These are phyloP conservation scores for Lumnitzera racemosa DNA, from an alignment of 345 rosid species.

Conservation along the genomic window DNA sequence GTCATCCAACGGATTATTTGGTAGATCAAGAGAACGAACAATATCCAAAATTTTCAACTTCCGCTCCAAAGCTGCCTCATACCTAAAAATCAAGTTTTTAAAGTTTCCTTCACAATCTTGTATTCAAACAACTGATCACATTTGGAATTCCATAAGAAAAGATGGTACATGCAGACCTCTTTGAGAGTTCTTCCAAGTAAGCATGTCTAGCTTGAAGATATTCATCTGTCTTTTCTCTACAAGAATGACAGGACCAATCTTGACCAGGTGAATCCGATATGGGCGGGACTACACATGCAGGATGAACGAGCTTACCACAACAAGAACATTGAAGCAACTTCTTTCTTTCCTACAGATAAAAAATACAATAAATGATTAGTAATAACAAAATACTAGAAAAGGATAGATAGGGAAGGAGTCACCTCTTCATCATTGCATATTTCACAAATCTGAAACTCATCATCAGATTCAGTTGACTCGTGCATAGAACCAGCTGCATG, in stretches of 20 bases:
- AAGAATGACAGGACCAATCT: slow-evolving; percentile 89
- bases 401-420: slow-evolving; percentile 12
- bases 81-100: slow-evolving; percentile 31
- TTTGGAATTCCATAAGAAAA: slow-evolving; percentile 9
- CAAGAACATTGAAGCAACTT: slow-evolving; percentile 89
- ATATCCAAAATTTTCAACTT: slow-evolving; percentile 83
- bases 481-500: slow-evolving; percentile 75
- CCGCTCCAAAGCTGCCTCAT: slow-evolving; percentile 79
- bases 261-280: slow-evolving; percentile 54
- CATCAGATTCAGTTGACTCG: slow-evolving; percentile 88
- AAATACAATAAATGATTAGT: neutral
- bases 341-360: slow-evolving; percentile 64
- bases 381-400: neutral
- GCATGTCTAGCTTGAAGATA: slow-evolving; percentile 62
- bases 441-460: slow-evolving; percentile 96
- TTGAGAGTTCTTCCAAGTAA: slow-evolving; percentile 58
- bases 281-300: slow-evolving; percentile 86
- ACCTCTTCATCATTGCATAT: slow-evolving; percentile 93
- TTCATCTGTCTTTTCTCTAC: slow-evolving; percentile 96
- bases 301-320: slow-evolving; percentile 85
- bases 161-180: slow-evolving; percentile 39
- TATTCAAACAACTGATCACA: slow-evolving; percentile 1
- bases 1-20: slow-evolving; percentile 97
- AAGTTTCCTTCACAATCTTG: neutral
- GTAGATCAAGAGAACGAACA: slow-evolving; percentile 82